A percentile compares a stretch with the other conserved stretches of the same genome.
Evolutionary conservation across 345 rosid species (phyloP).

Genomic region (Eucalyptus microcorys): DNA sequence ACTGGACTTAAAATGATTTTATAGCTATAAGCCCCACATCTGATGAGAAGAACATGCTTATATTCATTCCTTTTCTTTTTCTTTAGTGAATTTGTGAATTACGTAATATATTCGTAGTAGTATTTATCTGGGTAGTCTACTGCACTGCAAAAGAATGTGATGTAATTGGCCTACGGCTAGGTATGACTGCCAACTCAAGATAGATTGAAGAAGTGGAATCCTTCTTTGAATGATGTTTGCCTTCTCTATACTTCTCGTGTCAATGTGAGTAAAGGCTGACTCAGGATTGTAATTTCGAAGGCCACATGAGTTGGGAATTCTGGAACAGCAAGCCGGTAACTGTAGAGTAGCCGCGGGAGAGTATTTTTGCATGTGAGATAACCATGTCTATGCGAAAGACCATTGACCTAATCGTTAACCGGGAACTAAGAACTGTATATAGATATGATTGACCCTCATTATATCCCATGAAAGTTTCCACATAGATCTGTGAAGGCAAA

Average conservation of each 20-base stretch:
- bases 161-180: accelerated
- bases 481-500: too few relatives aligned
- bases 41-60: too few relatives aligned
- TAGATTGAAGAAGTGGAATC: neutral
- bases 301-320: accelerated
- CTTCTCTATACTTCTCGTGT: neutral
- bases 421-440: accelerated
- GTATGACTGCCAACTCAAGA: neutral
- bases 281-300: accelerated
- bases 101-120: too few relatives aligned
- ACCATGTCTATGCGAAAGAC: too few relatives aligned
- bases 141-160: neutral
- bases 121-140: accelerated
- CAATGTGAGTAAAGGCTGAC: neutral
- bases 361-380: neutral
- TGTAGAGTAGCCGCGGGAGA: accelerated
- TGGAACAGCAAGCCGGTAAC: neutral
- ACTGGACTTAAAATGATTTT: too few relatives aligned
- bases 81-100: accelerated
- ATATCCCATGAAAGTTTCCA: too few relatives aligned
- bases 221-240: neutral
- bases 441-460: too few relatives aligned
- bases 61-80: accelerated
- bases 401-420: too few relatives aligned
- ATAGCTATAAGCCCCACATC: too few relatives aligned